Evolutionary conservation across 2,329 filamentous ascomycete genomes (phyloP), one percentile per base, ranked within the genome.

Genomic region (Monosporascus sp.): DNA sequence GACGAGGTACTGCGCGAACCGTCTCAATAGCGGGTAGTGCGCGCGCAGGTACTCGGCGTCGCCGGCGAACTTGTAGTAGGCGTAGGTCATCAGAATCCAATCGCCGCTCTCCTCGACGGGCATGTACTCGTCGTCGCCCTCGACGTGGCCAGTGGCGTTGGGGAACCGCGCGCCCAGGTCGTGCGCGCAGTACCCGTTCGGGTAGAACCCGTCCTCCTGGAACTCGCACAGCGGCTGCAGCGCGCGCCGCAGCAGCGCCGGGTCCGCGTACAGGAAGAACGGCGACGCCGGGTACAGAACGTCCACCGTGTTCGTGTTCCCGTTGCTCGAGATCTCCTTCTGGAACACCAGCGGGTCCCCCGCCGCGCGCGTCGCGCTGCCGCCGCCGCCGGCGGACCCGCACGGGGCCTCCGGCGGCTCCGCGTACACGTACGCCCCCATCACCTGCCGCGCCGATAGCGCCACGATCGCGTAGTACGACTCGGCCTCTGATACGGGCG

Each of bases 231-330:
- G 72, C 2, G 89, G 89, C 67, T 91, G 87, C 4, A 93, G 74
- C 2, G 91, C 74, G 64, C 90, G 91, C 2, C 83, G 86, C 53
- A 91, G 74, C 85, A 89, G 89, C 50, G 81, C 77, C 1, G 89
- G 89, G 62, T 91, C 90, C 24, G 88, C 90, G 66, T 92, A 93
- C 9, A 92, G 69, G 72, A 92, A 93, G 76, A 92, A 93, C 0
- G 89, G 88, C 65, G 89, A 89, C 0, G 88, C 80, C 0, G 89
- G 89, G 72, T 91, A 93, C 60, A 93, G 89, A 50, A 94, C 88
- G 71, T 93, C 89, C 7, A 93, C 87, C 0, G 89, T 93, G 64
- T 93, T 89, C 65, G 85, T 84, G 62, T 94, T 93, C 2, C 60
- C 89, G 59, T 92, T 87, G 7, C 87, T 90, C 1, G 87, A 90